A percentile compares a stretch with the other conserved stretches of the same genome.
phyloP scores from a whole-genome alignment of 768 basidiomycete genomes.

The Boletus bicolor region DNA sequence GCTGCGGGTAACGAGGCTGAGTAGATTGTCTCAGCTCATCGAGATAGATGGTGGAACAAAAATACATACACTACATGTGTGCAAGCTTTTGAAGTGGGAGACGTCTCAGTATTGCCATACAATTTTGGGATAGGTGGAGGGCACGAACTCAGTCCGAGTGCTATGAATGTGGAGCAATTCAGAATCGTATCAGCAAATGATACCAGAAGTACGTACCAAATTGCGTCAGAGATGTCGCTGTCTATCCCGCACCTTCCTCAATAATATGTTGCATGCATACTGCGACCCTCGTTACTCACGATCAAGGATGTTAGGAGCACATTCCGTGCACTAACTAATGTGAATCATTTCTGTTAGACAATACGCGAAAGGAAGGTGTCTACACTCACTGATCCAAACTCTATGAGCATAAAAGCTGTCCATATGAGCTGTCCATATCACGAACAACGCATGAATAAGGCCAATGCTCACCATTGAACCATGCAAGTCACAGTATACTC shows the following conservation, averaged over 20 bases:
- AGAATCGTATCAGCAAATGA: background rate
- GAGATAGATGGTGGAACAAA: background rate
- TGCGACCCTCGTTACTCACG: background rate
- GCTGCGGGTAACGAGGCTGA: background rate
- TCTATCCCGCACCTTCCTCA: background rate
- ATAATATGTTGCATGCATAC: background rate
- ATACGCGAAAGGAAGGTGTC: background rate
- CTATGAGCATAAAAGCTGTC: constrained; percentile 11
- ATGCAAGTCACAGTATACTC: background rate
- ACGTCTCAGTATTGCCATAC: background rate
- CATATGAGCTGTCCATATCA: background rate
- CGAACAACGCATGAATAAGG: background rate
- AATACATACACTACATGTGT: background rate
- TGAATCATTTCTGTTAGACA: too few relatives aligned
- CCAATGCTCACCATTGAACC: constrained; percentile 8
- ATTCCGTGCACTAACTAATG: constrained; percentile 5
- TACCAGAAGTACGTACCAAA: constrained; percentile 5
- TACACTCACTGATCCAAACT: constrained; percentile 12
- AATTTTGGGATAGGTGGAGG: too few relatives aligned
- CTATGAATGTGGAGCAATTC: background rate
- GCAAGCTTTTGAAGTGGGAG: background rate
- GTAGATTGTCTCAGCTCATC: background rate
- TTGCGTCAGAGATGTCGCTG: background rate
- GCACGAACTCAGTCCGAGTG: constrained; percentile 4
- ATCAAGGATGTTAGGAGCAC: background rate